phyloP scores from a whole-genome alignment of 2,329 filamentous ascomycete species.

The Nemania diffusa region DNA sequence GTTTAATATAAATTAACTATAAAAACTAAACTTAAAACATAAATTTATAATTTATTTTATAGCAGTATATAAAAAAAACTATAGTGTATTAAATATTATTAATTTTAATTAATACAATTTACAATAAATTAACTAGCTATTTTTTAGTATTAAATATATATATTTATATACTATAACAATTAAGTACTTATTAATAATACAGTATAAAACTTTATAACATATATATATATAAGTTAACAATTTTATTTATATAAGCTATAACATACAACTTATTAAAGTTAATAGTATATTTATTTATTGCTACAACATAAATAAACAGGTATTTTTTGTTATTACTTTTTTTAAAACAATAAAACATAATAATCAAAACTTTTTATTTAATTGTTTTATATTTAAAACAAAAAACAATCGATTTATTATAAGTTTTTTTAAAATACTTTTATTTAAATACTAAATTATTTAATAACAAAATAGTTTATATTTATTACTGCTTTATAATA shows the following conservation, averaged over 20 bases:
- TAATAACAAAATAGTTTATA: conserved; percentile 3
- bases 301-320: conserved; percentile 5
- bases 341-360: not conserved
- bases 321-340: conserved; percentile 14
- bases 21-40: conserved; percentile 5
- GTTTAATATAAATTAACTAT: conserved; percentile 9
- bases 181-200: not conserved
- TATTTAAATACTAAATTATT: conserved; percentile 4
- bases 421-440: not conserved
- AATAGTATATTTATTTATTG: conserved; percentile 3
- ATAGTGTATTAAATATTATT: conserved; percentile 1
- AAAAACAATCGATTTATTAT: not conserved
- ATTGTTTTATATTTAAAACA: not conserved
- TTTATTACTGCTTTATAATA: conserved; percentile 9
- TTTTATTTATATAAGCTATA: conserved; percentile 7
- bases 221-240: conserved; percentile 7
- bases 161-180: not conserved
- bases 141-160: conserved; percentile 4
- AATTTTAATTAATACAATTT: conserved; percentile 2
- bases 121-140: not conserved
- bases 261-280: conserved; percentile 2
- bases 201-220: not conserved
- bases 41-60: conserved; percentile 11
- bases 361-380: not conserved
- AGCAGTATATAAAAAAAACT: conserved; percentile 3